These are phyloP conservation scores for Metschnikowia henanensis DNA, from an alignment of 805 yeast species.

Conservation along the genomic window DNA sequence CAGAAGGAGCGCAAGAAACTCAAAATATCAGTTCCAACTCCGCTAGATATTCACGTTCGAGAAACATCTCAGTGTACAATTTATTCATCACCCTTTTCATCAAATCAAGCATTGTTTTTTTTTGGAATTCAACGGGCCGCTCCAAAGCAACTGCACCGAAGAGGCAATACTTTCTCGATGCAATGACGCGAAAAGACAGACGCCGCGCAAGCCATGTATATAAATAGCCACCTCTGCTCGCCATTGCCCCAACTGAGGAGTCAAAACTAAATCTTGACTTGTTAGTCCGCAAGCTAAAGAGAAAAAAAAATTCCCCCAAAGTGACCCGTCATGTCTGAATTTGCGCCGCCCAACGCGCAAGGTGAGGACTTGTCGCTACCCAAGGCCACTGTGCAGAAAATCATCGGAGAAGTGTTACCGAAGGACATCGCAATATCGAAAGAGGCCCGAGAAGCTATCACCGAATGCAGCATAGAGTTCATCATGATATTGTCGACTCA, in stretches of 20 bases:
- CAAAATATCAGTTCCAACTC: too few species aligned
- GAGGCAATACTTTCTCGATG: constrained; percentile 1
- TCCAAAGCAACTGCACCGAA: constrained; percentile 8
- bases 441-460: constrained; percentile 92
- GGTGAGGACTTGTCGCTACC: constrained; percentile 45
- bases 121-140: not conserved
- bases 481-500: constrained; percentile 93
- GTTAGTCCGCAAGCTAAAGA: not conserved
- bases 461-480: constrained; percentile 95
- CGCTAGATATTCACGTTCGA: too few species aligned
- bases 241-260: not conserved
- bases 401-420: constrained; percentile 86
- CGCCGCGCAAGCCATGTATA: constrained; percentile 13
- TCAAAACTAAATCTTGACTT: not conserved
- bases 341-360: constrained; percentile 28
- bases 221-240: constrained; percentile 12
- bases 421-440: constrained; percentile 84
- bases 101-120: not conserved
- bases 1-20: too few species aligned
- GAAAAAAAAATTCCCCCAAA: not conserved
- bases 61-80: too few species aligned
- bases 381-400: constrained; percentile 93
- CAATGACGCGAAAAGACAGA: constrained; percentile 8
- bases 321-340: constrained; percentile 36
- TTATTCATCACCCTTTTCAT: too few species aligned